phyloP scores from a whole-genome alignment of 805 yeast species.

The Blastobotrys americana region DNA sequence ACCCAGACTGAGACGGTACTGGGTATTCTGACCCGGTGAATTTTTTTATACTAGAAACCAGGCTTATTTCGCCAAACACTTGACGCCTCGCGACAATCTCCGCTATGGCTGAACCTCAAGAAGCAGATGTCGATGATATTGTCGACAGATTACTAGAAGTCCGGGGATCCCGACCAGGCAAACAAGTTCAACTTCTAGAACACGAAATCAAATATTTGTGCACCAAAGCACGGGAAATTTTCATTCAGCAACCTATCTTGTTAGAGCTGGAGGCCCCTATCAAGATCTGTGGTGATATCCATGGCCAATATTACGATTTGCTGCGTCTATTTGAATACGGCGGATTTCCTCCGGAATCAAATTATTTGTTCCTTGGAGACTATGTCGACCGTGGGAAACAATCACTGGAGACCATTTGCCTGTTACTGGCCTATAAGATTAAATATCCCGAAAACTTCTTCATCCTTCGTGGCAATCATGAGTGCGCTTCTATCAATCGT shows the following conservation, averaged over 20 bases:
- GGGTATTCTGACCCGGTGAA: not conserved
- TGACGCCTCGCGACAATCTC: too few species aligned
- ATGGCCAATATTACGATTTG: slow-evolving; percentile 95
- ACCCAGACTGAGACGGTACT: not conserved
- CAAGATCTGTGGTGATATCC: slow-evolving; percentile 92
- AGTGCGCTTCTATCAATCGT: slow-evolving; percentile 95
- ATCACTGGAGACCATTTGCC: slow-evolving; percentile 90
- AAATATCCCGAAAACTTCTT: slow-evolving; percentile 97
- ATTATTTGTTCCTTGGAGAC: slow-evolving; percentile 91
- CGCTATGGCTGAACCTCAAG: slow-evolving; percentile 42
- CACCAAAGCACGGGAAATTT: slow-evolving; percentile 96
- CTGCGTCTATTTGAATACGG: slow-evolving; percentile 95
- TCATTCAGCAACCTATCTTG: slow-evolving; percentile 93
- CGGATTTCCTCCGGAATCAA: slow-evolving; percentile 98
- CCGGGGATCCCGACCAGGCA: slow-evolving; percentile 97
- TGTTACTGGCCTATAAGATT: slow-evolving; percentile 89
- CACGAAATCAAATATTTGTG: slow-evolving; percentile 91
- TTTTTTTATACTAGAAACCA: not conserved
- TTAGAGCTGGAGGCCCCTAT: slow-evolving; percentile 96
- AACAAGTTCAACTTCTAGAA: slow-evolving; percentile 89
- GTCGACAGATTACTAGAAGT: slow-evolving; percentile 95
- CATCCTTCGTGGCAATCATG: slow-evolving; percentile 96
- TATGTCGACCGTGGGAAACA: slow-evolving; percentile 98
- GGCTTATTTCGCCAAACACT: too few species aligned
- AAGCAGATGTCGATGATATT: slow-evolving; percentile 93